phyloP scores from a whole-genome alignment of 495 filamentous ascomycete genomes.

The Pseudevernia furfuracea region DNA sequence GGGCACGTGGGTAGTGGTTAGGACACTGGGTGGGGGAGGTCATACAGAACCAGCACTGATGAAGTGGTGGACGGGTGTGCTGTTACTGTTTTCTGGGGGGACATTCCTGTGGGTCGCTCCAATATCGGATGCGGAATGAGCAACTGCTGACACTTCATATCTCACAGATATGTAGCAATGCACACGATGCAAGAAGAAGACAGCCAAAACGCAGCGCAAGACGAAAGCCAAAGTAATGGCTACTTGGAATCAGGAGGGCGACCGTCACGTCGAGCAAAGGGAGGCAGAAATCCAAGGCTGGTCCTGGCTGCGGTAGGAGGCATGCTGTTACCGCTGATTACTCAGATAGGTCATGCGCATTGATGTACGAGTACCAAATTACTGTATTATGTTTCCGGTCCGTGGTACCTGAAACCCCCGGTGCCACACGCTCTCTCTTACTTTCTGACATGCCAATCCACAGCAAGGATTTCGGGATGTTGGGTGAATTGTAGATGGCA shows the following conservation, averaged over 20 bases:
- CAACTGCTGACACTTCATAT: neutral
- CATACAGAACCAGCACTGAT: constrained; percentile 36
- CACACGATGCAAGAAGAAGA: constrained; percentile 91
- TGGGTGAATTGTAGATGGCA: too few species aligned
- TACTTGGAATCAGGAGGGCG: constrained; percentile 50
- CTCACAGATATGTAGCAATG: constrained; percentile 85
- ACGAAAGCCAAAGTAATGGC: constrained; percentile 51
- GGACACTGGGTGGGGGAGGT: constrained; percentile 54
- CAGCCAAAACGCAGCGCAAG: constrained; percentile 40
- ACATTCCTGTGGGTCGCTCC: constrained; percentile 75
- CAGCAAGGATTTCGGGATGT: neutral
- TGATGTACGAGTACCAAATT: constrained; percentile 30
- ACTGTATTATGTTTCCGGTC: neutral
- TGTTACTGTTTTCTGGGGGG: constrained; percentile 85
- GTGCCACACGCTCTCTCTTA: neutral
- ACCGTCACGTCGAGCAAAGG: constrained; percentile 39
- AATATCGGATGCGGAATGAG: neutral
- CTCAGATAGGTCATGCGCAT: constrained; percentile 86
- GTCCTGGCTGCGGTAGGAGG: constrained; percentile 73
- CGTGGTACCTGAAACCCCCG: neutral
- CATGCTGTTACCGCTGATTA: constrained; percentile 82
- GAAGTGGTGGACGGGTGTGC: constrained; percentile 85
- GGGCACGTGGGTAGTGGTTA: constrained; percentile 70
- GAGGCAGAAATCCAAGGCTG: constrained; percentile 49
- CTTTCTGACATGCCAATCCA: neutral